Evolutionary conservation across 75 land plant species (phyloP), one percentile per base, ranked within the genome.

Genomic region (Picea glauca): DNA sequence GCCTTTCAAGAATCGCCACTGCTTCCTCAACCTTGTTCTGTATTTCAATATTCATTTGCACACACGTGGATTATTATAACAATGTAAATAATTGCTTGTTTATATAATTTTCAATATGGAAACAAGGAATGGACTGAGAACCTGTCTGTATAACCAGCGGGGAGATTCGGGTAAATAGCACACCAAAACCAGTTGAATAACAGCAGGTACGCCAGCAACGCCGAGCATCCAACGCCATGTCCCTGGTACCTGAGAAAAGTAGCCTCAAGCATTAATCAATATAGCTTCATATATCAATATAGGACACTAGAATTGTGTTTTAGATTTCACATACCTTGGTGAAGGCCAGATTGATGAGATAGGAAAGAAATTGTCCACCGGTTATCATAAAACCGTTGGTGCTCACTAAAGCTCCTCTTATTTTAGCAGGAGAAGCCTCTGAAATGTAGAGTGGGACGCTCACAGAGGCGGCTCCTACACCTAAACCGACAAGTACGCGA

Each of bases 391-490:
- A 77, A 4, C 92, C 93, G 78, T 94, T 94, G 2, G 88, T 78
- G 82, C 86, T 87, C 46, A 92, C 97, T 14, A 94, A 87, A 30
- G 93, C 92, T n/a, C 97, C 97, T 76, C 97, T 80, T 60, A 85
- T 89, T 70, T 84, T 87, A 56, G 94, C 84, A 62, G 97, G 97
- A 54, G 97, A 92, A 17, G 89, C 92, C 78, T 94, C 97, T 21
- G 97, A 94, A 17, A 94, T 94, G 77, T 94, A 94, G 35, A 94
- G 84, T 8, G 97, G 97, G 5, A 88, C 58, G 15, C 93, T 94
- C 87, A 94, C 91, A 67, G 97, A 94, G 60, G 97, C 97, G 78
- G 83, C 85, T 61, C 97, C 97, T 12, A 94, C 91, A 14, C 94
- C 97, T 11, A 92, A 62, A 13, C 97, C 97, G 1, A 94, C 94